Percentiles rank a stretch among this genome's conserved stretches.
These are phyloP conservation scores for Penicillium capsulatum DNA, from an alignment of 2,329 filamentous ascomycete species.

Conservation along the genomic window DNA sequence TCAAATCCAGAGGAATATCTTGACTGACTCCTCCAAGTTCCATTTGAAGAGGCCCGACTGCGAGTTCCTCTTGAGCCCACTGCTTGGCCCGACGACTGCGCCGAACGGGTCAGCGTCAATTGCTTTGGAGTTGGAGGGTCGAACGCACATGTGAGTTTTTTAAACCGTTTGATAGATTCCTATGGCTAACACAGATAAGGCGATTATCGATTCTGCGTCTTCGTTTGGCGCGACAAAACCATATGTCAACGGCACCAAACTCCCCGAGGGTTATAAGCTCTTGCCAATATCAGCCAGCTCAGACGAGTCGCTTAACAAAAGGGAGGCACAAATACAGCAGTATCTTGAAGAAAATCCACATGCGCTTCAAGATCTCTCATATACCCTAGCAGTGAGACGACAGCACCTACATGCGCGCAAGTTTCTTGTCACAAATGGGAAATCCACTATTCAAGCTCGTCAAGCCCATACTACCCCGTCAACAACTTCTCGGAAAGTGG, in stretches of 20 bases:
- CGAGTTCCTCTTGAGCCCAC: conserved; percentile 4
- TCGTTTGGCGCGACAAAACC: too few species aligned
- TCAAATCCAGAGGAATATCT: neutral
- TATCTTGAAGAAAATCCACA: neutral
- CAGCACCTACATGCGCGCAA: conserved; percentile 6
- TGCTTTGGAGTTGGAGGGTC: conserved; percentile 20
- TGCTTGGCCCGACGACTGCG: conserved; percentile 8
- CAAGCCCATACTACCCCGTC: neutral
- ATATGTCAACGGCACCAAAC: too few species aligned
- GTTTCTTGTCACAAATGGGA: neutral
- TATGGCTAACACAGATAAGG: too few species aligned
- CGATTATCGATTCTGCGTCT: too few species aligned
- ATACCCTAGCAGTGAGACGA: conserved; percentile 4
- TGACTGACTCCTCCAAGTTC: neutral
- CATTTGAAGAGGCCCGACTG: conserved; percentile 4
- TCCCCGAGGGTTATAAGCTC: neutral
- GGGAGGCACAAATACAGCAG: neutral
- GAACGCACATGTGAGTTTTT: conserved; percentile 23
- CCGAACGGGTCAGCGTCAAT: conserved; percentile 15
- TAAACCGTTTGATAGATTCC: too few species aligned
- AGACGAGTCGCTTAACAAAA: neutral
- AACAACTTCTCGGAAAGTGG: too few species aligned
- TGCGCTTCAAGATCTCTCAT: conserved; percentile 1
- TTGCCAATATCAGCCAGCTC: neutral
- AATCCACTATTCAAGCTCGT: neutral